Conservation (phyloP, 106 monocot genomes). For the Dendrobium catenatum region DNA sequence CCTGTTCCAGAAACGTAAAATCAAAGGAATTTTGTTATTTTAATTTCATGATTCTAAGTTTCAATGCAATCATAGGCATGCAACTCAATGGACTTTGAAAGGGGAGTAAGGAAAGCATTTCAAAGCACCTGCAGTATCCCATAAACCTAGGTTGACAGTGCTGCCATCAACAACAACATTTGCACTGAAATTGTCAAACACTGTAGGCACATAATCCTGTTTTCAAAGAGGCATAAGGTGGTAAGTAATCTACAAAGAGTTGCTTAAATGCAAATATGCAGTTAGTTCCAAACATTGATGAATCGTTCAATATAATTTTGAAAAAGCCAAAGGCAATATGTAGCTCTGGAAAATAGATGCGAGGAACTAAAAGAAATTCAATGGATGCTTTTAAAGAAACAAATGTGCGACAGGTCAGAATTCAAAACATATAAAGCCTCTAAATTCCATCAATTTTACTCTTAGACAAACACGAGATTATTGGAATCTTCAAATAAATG, state of each 20-base stretch:
- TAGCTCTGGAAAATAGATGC: not conserved
- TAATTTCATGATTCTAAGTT: not conserved
- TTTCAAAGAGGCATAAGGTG: not conserved
- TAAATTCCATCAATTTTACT: not conserved
- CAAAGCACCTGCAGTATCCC: not conserved
- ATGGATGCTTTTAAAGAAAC: not conserved
- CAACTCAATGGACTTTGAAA: not conserved
- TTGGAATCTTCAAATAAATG: not conserved
- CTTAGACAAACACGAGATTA: not conserved
- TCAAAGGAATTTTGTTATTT: not conserved
- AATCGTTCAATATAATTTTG: not conserved
- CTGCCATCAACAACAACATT: conserved; percentile 6
- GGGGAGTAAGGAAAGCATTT: not conserved
- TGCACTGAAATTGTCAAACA: conserved; percentile 10
- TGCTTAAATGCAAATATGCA: not conserved
- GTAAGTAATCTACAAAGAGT: not conserved
- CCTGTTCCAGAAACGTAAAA: not conserved
- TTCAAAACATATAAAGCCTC: not conserved
- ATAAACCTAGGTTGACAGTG: conserved; percentile 8
- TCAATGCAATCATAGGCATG: not conserved
- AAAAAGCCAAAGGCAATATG: not conserved
- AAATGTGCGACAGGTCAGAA: not conserved
- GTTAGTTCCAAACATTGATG: not conserved
- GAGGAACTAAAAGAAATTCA: not conserved
- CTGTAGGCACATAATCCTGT: conserved; percentile 5